A percentile compares a stretch with the other conserved stretches of the same genome.
Evolutionary conservation across 805 yeast genomes (phyloP).

Genomic region (Ogataea haglerorum): DNA sequence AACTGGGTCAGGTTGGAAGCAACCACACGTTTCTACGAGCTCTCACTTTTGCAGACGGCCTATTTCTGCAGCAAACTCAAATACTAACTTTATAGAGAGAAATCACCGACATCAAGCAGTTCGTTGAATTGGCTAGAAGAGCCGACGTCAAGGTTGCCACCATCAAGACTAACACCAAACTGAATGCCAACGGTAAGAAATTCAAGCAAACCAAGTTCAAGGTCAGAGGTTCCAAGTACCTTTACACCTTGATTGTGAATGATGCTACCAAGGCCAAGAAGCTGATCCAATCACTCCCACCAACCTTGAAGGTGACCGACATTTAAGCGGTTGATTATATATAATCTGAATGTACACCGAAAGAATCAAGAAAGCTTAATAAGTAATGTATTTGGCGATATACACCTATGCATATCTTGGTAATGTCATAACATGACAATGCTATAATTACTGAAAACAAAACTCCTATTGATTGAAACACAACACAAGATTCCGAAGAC

Average conservation of each 20-base stretch:
- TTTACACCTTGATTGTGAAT: conserved; percentile 92
- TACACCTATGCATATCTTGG: conserved; percentile 3
- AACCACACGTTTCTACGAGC: too few species aligned
- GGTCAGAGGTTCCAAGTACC: conserved; percentile 93
- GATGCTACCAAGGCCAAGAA: conserved; percentile 97
- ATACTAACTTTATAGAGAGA: conserved; percentile 42
- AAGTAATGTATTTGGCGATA: background rate
- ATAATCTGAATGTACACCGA: conserved; percentile 5
- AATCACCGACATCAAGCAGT: conserved; percentile 95
- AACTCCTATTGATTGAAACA: background rate
- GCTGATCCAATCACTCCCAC: conserved; percentile 96
- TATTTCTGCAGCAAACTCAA: background rate
- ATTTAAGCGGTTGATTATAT: conserved; percentile 22
- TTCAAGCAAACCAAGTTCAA: conserved; percentile 97
- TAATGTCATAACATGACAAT: background rate
- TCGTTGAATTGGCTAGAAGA: conserved; percentile 95
- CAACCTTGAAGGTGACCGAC: conserved; percentile 70
- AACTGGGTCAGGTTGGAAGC: too few species aligned
- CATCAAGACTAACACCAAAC: conserved; percentile 87
- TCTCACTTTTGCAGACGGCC: too few species aligned
- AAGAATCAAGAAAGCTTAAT: conserved; percentile 3
- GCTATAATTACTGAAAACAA: background rate
- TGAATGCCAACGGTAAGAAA: conserved; percentile 76
- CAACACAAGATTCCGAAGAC: too few species aligned
- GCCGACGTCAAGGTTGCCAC: conserved; percentile 91